Conservation (phyloP, 202 grass and related monocot genomes). For the Sporobolus alterniflorus region DNA sequence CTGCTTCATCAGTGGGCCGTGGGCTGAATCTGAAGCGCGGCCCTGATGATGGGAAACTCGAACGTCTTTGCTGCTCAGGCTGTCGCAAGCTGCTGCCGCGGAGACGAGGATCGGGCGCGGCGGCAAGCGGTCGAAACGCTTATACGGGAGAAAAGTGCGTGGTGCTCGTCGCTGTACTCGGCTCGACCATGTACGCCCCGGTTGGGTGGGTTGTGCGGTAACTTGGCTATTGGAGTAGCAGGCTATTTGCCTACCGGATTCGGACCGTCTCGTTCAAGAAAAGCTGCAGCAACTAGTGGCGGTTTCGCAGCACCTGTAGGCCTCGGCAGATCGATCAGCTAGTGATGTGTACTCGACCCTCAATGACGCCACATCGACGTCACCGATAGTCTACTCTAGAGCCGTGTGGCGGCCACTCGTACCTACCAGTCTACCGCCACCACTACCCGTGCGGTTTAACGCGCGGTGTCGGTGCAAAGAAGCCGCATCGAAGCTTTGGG, state of each 20-base stretch:
- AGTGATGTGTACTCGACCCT: no score
- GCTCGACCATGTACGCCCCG: not conserved
- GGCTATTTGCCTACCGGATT: no score
- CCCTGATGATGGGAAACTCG: no score
- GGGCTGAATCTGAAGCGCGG: not conserved
- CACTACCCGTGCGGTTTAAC: not conserved
- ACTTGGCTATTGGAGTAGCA: not conserved
- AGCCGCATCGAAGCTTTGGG: not conserved
- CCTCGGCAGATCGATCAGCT: no score
- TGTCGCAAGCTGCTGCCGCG: no score
- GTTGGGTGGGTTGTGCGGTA: not conserved
- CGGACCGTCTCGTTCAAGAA: not conserved
- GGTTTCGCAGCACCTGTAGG: not conserved
- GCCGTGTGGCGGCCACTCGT: not conserved
- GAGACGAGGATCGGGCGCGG: no score
- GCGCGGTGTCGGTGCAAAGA: slow-evolving; percentile 18
- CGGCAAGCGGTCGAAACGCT: no score
- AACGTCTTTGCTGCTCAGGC: no score
- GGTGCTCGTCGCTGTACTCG: no score
- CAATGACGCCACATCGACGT: not conserved
- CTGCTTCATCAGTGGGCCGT: not conserved
- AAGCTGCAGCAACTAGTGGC: not conserved
- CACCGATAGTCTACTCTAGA: not conserved
- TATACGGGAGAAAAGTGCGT: no score
- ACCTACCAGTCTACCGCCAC: not conserved